Percentiles rank a stretch among this genome's conserved stretches.
phyloP scores from a whole-genome alignment of 106 monocot genomes.

The Dendrobium huoshanense region DNA sequence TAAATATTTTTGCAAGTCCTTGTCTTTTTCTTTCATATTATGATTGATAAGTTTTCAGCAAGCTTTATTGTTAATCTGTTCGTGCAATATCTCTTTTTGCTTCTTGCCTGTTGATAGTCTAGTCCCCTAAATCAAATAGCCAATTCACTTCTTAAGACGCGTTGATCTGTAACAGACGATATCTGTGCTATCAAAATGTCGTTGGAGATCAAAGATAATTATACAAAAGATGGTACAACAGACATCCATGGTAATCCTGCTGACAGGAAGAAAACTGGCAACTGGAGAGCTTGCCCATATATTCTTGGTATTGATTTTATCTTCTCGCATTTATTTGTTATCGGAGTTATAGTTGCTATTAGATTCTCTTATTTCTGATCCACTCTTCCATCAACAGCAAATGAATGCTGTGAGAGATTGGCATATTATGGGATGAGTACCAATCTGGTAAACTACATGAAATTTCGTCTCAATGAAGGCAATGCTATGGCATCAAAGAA shows the following conservation, averaged over 20 bases:
- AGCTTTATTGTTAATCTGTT: neutral
- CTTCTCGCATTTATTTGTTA: neutral
- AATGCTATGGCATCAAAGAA: conserved; percentile 39
- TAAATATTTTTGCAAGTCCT: neutral
- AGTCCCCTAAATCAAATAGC: neutral
- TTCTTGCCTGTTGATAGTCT: neutral
- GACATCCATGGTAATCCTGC: conserved; percentile 56
- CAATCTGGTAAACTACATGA: conserved; percentile 45
- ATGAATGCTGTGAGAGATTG: conserved; percentile 53
- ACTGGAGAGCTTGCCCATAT: conserved; percentile 62
- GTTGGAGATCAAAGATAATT: conserved; percentile 22
- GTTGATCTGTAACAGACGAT: neutral
- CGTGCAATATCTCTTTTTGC: neutral
- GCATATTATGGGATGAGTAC: conserved; percentile 56
- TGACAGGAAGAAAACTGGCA: conserved; percentile 42
- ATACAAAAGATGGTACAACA: conserved; percentile 57
- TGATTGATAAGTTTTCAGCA: neutral
- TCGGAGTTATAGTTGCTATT: neutral
- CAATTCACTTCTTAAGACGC: neutral
- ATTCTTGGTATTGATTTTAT: conserved; percentile 38
- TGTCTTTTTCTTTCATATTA: neutral
- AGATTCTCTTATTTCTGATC: neutral
- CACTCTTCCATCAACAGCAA: conserved; percentile 15
- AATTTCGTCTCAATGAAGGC: conserved; percentile 29
- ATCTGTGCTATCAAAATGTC: neutral